Conservation (phyloP, 2,329 filamentous ascomycete genomes). For the Zasmidium angulare region DNA sequence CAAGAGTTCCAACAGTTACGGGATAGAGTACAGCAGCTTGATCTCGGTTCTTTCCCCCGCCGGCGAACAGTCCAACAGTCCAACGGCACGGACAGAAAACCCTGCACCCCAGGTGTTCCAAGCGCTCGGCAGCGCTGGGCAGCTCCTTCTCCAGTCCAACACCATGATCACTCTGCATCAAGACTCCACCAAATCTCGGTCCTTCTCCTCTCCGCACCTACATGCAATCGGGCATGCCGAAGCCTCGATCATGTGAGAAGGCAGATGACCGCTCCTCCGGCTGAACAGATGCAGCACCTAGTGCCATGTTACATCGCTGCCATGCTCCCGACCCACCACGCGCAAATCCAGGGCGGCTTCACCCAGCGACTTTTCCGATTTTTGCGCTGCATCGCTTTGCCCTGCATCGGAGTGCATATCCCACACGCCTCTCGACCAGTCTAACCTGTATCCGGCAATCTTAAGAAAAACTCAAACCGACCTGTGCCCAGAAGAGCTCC, state of each 20-base stretch:
- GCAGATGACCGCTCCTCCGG: neutral
- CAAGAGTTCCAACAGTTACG: too few species aligned
- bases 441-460: neutral
- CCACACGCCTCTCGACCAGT: neutral
- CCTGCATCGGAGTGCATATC: neutral
- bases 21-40: too few species aligned
- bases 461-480: neutral
- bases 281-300: neutral
- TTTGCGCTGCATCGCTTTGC: too few species aligned
- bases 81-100: too few species aligned
- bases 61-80: too few species aligned
- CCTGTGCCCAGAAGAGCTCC: neutral
- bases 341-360: too few species aligned
- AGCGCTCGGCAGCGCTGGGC: neutral
- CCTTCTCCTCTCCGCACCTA: neutral
- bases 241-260: neutral
- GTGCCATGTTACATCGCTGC: neutral
- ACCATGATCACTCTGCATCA: neutral
- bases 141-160: neutral
- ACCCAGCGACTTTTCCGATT: too few species aligned
- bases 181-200: neutral
- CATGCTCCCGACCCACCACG: too few species aligned
- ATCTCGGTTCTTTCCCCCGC: too few species aligned
- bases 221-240: neutral
- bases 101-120: neutral